Base-by-base conservation (phyloP, 768 basidiomycete species). In the Panaeolus papilionaceus region DNA sequence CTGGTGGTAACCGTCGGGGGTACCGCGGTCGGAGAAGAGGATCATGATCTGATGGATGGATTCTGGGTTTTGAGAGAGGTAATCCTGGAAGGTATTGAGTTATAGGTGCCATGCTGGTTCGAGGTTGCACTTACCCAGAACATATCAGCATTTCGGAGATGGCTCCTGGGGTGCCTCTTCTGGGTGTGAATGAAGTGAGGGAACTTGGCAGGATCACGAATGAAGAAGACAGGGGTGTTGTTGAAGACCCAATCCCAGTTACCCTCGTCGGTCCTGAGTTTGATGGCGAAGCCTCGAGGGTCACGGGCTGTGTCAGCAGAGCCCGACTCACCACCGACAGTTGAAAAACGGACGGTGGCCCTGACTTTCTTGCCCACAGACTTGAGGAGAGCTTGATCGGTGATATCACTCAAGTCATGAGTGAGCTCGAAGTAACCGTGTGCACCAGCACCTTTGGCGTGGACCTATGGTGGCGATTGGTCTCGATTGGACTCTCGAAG, bases 121-220 rank as follows among this genome's bases (percentile, higher is more conserved):
- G 12, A 38, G 38, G 37, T 20, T 10, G 6, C 9, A 70, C 84
- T 42, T 73, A 91, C 90, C 92, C 91, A 92, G 84, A 92, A 96
- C 85, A 87, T 88, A 77, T 95, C 92, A 61, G 90, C 76, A 81
- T 95, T 94, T 78, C 92, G 95, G 72, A 96, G 79, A 79, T 98
- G 93, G 8, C 95, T 96, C 75, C 94, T 93, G 16, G 96, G 96
- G 78, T 94, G 87, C 70, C 92, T 88, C 83, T 96, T 96, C 76
- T 94, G 92, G 37, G 94, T 94, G 83, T 98, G 96, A 72, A 97
- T 93, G 79, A 98, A 91, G 82, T 98, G 94, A 54, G 93, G 90
- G 86, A 97, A 98, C 79, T 95, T 91, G 79, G 91, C 86, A 14
- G 92, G 88, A 77, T 96, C 90, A 71, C 90, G 88, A 78, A 98